Conservation (phyloP, 2,329 filamentous ascomycete genomes). For the Cytospora mali region DNA sequence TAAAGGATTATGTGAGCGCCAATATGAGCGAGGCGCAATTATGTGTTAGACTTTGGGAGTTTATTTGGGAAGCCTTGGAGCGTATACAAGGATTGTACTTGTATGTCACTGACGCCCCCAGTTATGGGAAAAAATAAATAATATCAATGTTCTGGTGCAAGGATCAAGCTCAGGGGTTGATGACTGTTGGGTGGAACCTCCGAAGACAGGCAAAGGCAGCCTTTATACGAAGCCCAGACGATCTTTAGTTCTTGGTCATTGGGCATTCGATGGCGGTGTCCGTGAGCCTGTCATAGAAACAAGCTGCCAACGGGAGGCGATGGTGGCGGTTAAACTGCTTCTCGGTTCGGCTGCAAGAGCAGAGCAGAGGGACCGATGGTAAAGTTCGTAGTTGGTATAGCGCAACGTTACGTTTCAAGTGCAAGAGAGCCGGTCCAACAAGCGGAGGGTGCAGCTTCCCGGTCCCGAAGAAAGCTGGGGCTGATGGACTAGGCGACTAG, state of each 20-base stretch:
- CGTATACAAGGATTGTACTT: slow-evolving; percentile 2
- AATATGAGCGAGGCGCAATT: slow-evolving; percentile 8
- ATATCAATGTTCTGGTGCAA: neutral
- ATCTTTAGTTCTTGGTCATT: neutral
- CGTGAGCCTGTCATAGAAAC: neutral
- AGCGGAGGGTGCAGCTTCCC: slow-evolving; percentile 18
- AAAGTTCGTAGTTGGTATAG: slow-evolving; percentile 9
- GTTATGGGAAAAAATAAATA: neutral
- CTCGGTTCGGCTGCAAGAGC: slow-evolving; percentile 6
- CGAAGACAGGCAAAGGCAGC: neutral
- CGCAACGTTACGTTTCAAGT: slow-evolving; percentile 24
- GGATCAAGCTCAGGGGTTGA: neutral
- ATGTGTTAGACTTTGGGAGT: slow-evolving; percentile 11
- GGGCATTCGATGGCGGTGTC: neutral
- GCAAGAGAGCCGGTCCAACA: slow-evolving; percentile 1
- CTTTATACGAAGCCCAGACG: neutral
- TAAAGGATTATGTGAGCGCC: neutral
- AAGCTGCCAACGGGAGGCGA: neutral
- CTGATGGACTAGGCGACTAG: neutral
- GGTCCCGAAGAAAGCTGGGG: slow-evolving; percentile 9
- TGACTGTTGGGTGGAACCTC: neutral
- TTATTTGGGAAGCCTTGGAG: neutral
- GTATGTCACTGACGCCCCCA: neutral
- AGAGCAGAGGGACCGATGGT: slow-evolving; percentile 1
- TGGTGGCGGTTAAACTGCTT: neutral